phyloP scores from a whole-genome alignment of 2,329 filamentous ascomycete genomes.

The Raffaelea albimanens region DNA sequence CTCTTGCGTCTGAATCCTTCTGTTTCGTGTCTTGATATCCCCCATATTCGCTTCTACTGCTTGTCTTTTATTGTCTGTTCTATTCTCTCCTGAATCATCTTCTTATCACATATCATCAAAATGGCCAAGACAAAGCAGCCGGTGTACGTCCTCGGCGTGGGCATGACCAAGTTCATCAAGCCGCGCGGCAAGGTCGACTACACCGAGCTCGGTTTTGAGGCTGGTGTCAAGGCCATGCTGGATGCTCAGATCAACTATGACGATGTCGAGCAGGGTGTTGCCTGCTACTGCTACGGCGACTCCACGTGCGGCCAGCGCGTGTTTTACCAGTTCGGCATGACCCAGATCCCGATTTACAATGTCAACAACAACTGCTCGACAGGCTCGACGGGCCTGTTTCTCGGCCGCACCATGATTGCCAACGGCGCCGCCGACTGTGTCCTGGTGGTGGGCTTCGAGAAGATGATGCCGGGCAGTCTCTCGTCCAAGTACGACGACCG shows the following conservation, averaged over 20 bases:
- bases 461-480: slow-evolving; percentile 91
- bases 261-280: slow-evolving; percentile 86
- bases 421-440: slow-evolving; percentile 80
- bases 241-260: slow-evolving; percentile 92
- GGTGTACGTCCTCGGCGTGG: slow-evolving; percentile 87
- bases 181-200: slow-evolving; percentile 90
- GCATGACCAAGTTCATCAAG: slow-evolving; percentile 99
- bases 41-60: too few species aligned
- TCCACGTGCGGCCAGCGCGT: slow-evolving; percentile 91
- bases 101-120: not conserved
- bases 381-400: slow-evolving; percentile 79
- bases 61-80: too few species aligned
- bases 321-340: slow-evolving; percentile 99
- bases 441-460: slow-evolving; percentile 90
- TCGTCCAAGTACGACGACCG: slow-evolving; percentile 79
- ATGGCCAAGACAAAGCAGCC: slow-evolving; percentile 44
- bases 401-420: slow-evolving; percentile 71
- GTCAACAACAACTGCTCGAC: slow-evolving; percentile 99
- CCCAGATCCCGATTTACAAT: slow-evolving; percentile 90
- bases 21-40: too few species aligned
- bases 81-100: not conserved
- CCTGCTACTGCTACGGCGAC: slow-evolving; percentile 98
- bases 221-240: slow-evolving; percentile 76
- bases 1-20: too few species aligned
- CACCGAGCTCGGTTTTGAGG: slow-evolving; percentile 87